phyloP scores from a whole-genome alignment of 2,329 filamentous ascomycete genomes.

The Thelonectria olida region DNA sequence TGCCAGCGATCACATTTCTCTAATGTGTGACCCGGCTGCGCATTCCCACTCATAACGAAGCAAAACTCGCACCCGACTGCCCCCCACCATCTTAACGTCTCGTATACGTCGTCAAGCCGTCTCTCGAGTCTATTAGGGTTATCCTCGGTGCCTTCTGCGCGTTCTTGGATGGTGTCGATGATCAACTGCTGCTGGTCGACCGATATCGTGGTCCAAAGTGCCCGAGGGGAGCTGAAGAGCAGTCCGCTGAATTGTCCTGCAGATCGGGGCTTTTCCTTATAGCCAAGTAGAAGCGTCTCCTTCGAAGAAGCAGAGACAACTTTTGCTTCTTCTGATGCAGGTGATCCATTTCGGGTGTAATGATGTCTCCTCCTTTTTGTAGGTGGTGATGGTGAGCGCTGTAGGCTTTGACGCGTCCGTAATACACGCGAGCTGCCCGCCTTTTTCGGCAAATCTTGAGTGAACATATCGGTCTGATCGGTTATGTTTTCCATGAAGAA shows the following conservation, averaged over 20 bases:
- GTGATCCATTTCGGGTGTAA: neutral
- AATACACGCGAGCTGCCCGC: neutral
- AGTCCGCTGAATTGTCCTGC: neutral
- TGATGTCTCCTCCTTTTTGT: neutral
- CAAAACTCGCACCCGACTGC: neutral
- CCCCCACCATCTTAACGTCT: neutral
- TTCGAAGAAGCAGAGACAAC: neutral
- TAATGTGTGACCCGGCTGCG: neutral
- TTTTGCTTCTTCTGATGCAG: neutral
- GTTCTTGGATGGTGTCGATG: neutral
- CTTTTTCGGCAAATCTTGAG: no score
- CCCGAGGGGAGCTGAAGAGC: neutral
- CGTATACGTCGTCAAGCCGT: neutral
- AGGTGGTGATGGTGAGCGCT: neutral
- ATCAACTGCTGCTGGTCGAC: neutral
- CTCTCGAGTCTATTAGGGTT: neutral
- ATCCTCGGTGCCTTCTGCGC: neutral
- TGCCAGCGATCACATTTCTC: constrained; percentile 1
- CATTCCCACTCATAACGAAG: neutral
- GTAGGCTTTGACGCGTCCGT: neutral
- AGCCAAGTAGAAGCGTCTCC: neutral
- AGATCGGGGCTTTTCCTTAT: neutral
- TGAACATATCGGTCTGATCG: no score
- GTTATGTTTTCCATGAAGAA: no score
- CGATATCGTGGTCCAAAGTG: neutral